These are phyloP conservation scores for Fusarium sp. DNA, from an alignment of 2,329 filamentous ascomycete species.

Conservation along the genomic window DNA sequence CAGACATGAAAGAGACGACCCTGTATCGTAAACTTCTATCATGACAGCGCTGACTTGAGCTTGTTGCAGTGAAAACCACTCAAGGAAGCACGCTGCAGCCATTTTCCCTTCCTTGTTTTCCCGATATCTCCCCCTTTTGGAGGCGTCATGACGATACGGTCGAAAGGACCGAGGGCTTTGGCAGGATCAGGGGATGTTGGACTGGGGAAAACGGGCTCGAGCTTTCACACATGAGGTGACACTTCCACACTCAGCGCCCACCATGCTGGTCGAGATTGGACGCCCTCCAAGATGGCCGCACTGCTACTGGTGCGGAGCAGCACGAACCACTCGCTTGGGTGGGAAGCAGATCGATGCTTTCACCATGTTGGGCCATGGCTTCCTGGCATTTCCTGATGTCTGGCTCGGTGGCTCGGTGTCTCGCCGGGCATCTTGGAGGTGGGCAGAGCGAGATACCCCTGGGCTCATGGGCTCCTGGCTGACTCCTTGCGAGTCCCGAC, in stretches of 20 bases:
- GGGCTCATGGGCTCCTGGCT: constrained; percentile 16
- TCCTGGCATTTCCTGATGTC: constrained; percentile 15
- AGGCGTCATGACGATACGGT: constrained; percentile 15
- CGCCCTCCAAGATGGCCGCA: constrained; percentile 1
- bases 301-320: constrained; percentile 15
- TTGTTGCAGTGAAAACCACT: background rate
- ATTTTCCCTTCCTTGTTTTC: background rate
- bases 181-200: constrained; percentile 25
- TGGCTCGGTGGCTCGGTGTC: constrained; percentile 22
- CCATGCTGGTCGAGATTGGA: constrained; percentile 12
- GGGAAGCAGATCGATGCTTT: constrained; percentile 15
- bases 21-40: background rate
- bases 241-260: constrained; percentile 13
- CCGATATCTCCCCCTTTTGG: constrained; percentile 6
- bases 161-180: constrained; percentile 17
- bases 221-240: constrained; percentile 30
- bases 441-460: constrained; percentile 23
- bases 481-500: constrained; percentile 1
- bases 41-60: background rate
- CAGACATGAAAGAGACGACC: background rate
- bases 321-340: constrained; percentile 19
- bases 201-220: constrained; percentile 23
- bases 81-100: background rate
- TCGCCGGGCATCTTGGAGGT: constrained; percentile 8
- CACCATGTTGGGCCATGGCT: constrained; percentile 12